phyloP scores from a whole-genome alignment of 768 basidiomycete species.

The Leccinum variicolor region DNA sequence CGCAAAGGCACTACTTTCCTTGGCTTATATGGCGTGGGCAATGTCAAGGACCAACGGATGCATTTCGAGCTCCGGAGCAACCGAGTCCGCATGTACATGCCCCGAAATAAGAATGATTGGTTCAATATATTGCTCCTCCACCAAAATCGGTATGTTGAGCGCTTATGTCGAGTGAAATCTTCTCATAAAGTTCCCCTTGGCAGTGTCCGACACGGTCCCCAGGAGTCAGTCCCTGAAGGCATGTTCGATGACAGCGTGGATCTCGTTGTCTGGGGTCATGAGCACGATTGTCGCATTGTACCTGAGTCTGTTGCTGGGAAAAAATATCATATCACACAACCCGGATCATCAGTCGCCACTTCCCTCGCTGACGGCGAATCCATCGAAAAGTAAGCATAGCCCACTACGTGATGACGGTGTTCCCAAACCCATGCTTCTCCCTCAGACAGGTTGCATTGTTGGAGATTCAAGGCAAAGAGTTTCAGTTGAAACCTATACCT shows the following conservation, averaged over 20 bases:
- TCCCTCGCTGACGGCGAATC: slow-evolving; percentile 93
- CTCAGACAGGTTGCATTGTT: slow-evolving; percentile 87
- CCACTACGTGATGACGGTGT: not conserved
- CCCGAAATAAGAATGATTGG: slow-evolving; percentile 86
- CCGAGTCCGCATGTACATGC: slow-evolving; percentile 95
- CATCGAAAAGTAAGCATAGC: slow-evolving; percentile 67
- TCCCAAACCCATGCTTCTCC: not conserved
- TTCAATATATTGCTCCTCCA: slow-evolving; percentile 93
- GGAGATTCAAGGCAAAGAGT: slow-evolving; percentile 84
- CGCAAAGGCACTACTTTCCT: slow-evolving; percentile 83
- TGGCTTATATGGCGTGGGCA: slow-evolving; percentile 95
- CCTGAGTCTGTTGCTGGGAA: slow-evolving; percentile 92
- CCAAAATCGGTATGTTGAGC: slow-evolving; percentile 77
- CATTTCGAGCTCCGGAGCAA: slow-evolving; percentile 94
- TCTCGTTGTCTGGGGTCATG: slow-evolving; percentile 97
- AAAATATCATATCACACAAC: slow-evolving; percentile 88
- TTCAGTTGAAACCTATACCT: slow-evolving; percentile 79
- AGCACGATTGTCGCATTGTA: slow-evolving; percentile 92
- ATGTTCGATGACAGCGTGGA: slow-evolving; percentile 96
- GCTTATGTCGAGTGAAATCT: not conserved
- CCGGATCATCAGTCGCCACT: slow-evolving; percentile 93
- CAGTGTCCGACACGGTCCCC: slow-evolving; percentile 92
- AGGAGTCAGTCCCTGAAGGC: slow-evolving; percentile 92
- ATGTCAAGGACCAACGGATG: slow-evolving; percentile 95
- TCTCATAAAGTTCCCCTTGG: slow-evolving; percentile 11